These are phyloP conservation scores for Fusarium proliferatum DNA, from an alignment of 2,329 filamentous ascomycete genomes.

Conservation along the genomic window DNA sequence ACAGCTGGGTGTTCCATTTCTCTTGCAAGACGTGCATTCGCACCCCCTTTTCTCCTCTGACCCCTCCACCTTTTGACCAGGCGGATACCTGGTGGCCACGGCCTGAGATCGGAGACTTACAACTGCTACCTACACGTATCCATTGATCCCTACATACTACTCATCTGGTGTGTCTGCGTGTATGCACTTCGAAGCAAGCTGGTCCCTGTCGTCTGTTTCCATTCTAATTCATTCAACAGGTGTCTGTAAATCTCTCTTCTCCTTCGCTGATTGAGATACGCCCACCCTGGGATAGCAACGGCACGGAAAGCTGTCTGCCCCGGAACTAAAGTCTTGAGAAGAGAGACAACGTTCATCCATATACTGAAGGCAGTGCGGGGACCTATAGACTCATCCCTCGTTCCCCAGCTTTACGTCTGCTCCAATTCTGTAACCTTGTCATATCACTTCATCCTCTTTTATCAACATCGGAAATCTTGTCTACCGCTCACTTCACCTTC, in stretches of 20 bases:
- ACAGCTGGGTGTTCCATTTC: constrained; percentile 32
- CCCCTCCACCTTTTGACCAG: constrained; percentile 28
- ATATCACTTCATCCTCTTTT: constrained; percentile 35
- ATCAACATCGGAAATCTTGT: constrained; percentile 30
- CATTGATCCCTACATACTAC: constrained; percentile 40
- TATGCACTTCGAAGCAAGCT: constrained; percentile 36
- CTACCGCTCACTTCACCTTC: constrained; percentile 19
- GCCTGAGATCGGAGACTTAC: constrained; percentile 41
- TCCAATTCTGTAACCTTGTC: constrained; percentile 39
- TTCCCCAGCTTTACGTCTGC: constrained; percentile 37
- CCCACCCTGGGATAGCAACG: constrained; percentile 36
- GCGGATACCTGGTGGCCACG: constrained; percentile 29
- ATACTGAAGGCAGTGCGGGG: constrained; percentile 39
- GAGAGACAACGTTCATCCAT: constrained; percentile 44
- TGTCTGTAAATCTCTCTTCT: constrained; percentile 28
- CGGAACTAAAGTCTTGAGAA: constrained; percentile 39
- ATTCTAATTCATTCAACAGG: constrained; percentile 40
- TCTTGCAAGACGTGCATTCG: constrained; percentile 16
- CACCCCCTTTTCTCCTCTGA: constrained; percentile 20
- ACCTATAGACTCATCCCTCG: constrained; percentile 33
- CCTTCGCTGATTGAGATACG: constrained; percentile 39
- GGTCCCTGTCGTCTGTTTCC: constrained; percentile 34
- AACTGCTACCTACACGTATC: constrained; percentile 24
- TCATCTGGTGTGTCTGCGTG: constrained; percentile 33
- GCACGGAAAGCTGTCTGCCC: constrained; percentile 37